phyloP scores from a whole-genome alignment of 2,329 filamentous ascomycete species.

The Ascochyta lentis region DNA sequence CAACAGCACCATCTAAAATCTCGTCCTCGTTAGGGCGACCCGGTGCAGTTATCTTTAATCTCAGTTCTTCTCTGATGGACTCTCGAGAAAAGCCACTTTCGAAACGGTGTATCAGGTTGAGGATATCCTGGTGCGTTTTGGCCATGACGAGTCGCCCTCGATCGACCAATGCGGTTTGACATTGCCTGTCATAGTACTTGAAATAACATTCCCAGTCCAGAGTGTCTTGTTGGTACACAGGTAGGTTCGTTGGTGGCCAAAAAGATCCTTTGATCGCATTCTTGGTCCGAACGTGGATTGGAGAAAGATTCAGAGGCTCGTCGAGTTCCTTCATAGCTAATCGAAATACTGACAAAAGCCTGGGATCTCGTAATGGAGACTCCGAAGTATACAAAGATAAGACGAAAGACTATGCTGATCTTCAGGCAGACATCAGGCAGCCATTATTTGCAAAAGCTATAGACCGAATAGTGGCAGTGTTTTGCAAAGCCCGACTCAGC shows the following conservation, averaged over 20 bases:
- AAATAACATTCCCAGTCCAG: neutral
- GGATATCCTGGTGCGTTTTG: neutral
- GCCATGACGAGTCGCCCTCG: neutral
- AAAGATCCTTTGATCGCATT: neutral
- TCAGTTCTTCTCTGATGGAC: neutral
- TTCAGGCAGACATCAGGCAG: no score
- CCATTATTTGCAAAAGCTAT: no score
- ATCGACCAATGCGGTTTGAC: neutral
- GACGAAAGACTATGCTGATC: no score
- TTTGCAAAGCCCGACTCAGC: no score
- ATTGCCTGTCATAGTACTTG: neutral
- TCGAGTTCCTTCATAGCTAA: neutral
- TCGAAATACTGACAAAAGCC: no score
- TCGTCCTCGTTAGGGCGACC: neutral
- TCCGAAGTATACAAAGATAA: no score
- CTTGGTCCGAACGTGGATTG: neutral
- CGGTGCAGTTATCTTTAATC: neutral
- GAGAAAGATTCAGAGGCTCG: neutral
- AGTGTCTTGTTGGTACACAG: neutral
- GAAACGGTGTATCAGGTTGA: neutral
- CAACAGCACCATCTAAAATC: neutral
- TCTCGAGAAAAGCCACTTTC: neutral
- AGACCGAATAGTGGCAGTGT: no score
- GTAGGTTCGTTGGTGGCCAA: neutral
- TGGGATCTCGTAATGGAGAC: no score